Evolutionary conservation across 306 rosid species (phyloP).

Genomic region (Myrica gale): DNA sequence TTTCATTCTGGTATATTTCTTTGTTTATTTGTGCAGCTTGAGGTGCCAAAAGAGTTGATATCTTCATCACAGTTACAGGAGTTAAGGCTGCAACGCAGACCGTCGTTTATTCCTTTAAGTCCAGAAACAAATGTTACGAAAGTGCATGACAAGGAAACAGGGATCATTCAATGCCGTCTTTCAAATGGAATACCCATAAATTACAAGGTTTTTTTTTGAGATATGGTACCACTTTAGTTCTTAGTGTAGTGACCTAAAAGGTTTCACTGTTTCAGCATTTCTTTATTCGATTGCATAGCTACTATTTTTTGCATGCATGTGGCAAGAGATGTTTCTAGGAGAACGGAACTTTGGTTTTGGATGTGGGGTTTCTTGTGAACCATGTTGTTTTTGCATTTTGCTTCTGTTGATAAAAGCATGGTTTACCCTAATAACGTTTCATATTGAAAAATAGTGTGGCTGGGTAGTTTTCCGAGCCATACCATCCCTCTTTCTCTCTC

Average conservation of each 20-base stretch:
- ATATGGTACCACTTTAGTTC: constrained; percentile 23
- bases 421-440: not conserved
- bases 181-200: constrained; percentile 89
- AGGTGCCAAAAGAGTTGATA: constrained; percentile 90
- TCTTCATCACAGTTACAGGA: constrained; percentile 65
- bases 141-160: constrained; percentile 83
- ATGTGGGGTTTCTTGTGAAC: not conserved
- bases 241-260: not conserved
- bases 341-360: not conserved
- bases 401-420: too few species aligned
- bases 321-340: not conserved
- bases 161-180: constrained; percentile 76
- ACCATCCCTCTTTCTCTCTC: not conserved
- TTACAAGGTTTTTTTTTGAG: constrained; percentile 63
- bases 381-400: not conserved
- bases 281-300: constrained; percentile 9
- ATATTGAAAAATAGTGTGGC: not conserved
- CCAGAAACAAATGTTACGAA: constrained; percentile 52
- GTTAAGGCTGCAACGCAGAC: constrained; percentile 59
- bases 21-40: constrained; percentile 61
- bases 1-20: constrained; percentile 19
- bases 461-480: not conserved
- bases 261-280: constrained; percentile 8
- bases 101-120: constrained; percentile 66
- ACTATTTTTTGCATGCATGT: not conserved